Evolutionary conservation across 2,329 filamentous ascomycete genomes (phyloP).

Genomic region (Zymoseptoria passerinii): DNA sequence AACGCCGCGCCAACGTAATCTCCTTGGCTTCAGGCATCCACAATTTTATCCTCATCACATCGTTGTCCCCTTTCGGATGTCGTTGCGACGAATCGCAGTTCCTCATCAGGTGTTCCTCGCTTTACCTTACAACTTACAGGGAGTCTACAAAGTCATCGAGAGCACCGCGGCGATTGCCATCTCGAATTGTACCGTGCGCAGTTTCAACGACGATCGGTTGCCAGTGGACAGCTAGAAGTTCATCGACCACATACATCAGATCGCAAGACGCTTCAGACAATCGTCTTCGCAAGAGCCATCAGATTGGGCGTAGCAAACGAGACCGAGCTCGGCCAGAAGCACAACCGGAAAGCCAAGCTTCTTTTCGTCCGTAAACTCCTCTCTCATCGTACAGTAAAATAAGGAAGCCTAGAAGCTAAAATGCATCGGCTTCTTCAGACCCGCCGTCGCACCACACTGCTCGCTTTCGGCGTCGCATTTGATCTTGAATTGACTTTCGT

Average conservation of each 20-base stretch:
- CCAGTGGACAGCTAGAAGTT: background rate
- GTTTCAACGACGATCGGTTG: background rate
- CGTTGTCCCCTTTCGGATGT: background rate
- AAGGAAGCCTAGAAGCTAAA: background rate
- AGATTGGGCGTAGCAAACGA: background rate
- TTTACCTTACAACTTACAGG: background rate
- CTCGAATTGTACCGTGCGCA: background rate
- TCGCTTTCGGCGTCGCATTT: background rate
- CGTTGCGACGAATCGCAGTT: background rate
- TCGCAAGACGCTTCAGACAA: background rate
- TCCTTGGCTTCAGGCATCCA: background rate
- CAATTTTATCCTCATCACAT: background rate
- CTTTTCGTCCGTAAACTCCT: background rate
- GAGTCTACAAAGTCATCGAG: background rate
- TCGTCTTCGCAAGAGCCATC: background rate
- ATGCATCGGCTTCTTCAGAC: background rate
- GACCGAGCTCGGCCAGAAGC: background rate
- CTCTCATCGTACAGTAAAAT: background rate
- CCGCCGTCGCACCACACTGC: background rate
- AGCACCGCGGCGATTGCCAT: background rate
- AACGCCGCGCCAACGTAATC: background rate
- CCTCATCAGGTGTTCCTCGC: background rate
- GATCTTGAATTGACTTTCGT: background rate
- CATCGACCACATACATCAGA: background rate
- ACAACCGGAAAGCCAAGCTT: no score